Percentiles rank a stretch among this genome's conserved stretches.
Conservation (phyloP, 768 basidiomycete species). For the Lyophyllum semitale region DNA sequence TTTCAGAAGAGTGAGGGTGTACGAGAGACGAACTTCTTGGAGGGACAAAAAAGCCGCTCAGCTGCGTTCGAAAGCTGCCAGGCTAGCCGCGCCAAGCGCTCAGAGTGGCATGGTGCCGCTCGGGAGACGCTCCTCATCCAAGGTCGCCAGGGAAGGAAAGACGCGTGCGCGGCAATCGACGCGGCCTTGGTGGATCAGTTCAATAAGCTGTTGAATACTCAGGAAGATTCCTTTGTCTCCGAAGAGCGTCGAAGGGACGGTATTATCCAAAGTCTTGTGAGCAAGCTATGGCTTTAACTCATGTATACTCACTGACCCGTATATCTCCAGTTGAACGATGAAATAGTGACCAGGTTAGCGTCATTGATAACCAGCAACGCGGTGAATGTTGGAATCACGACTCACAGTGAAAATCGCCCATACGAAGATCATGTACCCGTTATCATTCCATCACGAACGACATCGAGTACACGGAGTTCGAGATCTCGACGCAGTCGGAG, state of each 20-base stretch:
- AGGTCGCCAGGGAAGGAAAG: not conserved
- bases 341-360: not conserved
- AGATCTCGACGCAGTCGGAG: no score
- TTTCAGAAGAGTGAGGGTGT: not conserved
- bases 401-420: no score
- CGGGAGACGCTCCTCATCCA: not conserved
- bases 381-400: no score
- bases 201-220: not conserved
- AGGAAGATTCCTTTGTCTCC: not conserved
- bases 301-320: not conserved
- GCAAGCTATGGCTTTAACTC: not conserved
- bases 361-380: not conserved
- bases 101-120: conserved; percentile 1
- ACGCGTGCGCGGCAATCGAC: not conserved
- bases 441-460: no score
- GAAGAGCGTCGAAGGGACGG: not conserved
- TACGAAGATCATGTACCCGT: no score
- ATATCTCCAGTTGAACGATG: not conserved
- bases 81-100: not conserved
- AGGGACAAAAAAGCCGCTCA: not conserved
- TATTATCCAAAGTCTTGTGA: not conserved
- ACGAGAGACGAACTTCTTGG: not conserved
- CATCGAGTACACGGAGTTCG: no score
- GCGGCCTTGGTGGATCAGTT: conserved; percentile 1
- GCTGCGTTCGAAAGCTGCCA: not conserved